Evolutionary conservation across 768 basidiomycete species (phyloP).

Genomic region (Phylloporus arenicola): DNA sequence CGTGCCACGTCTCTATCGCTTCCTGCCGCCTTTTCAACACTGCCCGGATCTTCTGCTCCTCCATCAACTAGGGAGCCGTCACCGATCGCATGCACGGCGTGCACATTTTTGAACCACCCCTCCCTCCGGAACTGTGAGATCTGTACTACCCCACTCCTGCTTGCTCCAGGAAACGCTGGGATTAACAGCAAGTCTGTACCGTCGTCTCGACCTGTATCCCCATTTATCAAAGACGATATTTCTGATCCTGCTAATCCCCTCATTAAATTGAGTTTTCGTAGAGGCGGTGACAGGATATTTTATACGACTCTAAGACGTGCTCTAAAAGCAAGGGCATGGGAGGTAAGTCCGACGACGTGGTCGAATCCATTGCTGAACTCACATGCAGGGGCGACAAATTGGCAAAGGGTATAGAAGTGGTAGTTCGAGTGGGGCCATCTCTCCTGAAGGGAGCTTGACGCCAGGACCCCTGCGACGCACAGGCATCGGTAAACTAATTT

Average conservation of each 20-base stretch:
- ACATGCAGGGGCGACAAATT: slow-evolving; percentile 27
- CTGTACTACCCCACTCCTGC: slow-evolving; percentile 66
- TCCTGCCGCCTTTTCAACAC: slow-evolving; percentile 19
- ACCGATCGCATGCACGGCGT: slow-evolving; percentile 69
- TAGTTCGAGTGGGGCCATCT: slow-evolving; percentile 14
- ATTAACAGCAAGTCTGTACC: slow-evolving; percentile 54
- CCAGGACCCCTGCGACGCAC: slow-evolving; percentile 18
- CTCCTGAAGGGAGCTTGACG: slow-evolving; percentile 15
- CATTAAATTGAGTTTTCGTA: slow-evolving; percentile 85
- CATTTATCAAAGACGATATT: slow-evolving; percentile 25
- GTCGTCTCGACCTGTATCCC: slow-evolving; percentile 57
- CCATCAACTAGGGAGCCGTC: slow-evolving; percentile 17
- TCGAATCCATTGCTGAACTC: slow-evolving; percentile 1
- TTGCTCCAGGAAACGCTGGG: slow-evolving; percentile 10
- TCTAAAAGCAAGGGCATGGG: slow-evolving; percentile 72
- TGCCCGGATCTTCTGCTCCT: slow-evolving; percentile 17
- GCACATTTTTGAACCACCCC: slow-evolving; percentile 89
- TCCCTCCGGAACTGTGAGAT: slow-evolving; percentile 77
- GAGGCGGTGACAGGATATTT: slow-evolving; percentile 80
- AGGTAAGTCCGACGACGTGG: slow-evolving; percentile 35
- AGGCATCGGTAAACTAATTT: slow-evolving; percentile 25
- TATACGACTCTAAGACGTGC: slow-evolving; percentile 73
- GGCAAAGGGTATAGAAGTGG: slow-evolving; percentile 19
- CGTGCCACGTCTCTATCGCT: slow-evolving; percentile 35
- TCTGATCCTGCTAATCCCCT: slow-evolving; percentile 37